Base-by-base conservation (phyloP, 176 grass and related monocot genomes). In the Oropetium thomaeum region DNA sequence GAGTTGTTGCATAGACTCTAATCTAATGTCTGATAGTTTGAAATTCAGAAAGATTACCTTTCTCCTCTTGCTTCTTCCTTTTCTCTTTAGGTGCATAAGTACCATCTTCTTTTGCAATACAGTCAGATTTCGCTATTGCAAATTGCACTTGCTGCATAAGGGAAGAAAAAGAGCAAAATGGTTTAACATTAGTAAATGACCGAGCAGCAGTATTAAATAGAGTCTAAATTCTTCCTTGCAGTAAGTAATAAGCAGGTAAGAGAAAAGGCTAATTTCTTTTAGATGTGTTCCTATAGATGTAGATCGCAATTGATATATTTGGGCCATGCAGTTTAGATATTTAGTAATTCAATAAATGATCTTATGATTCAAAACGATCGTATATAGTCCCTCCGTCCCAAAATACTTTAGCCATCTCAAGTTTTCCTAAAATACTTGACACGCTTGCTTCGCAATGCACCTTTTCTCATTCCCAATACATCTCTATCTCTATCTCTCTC, bases 1-100 rank as follows among this genome's bases (percentile, higher is more conserved):
- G 17, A 48, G 1, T 20, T 40, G 48, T 26, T 19, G 48, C 28
- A 31, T 29, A 70, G 16, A 63, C 33, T 54, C 47, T 9, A 48
- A 62, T 32, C 12, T 20, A 48, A 48, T 37, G 60, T 34, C 38
- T 17, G 19, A 47, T 42, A 43, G 11, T 63, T 63, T 12, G 70
- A 77, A 57, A 55, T 79, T 25, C 2, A 74, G 58, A n/a, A 19
- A 61, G 33, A 55, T 75, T 81, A 94, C 96, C 91, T 92, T 99
- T 95, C 65, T 99, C 89, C 74, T 99, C 96, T 84, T 95, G 89
- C 65, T 92, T 99, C 84, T 90, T 99, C 73, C 83, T 99, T 86
- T 95, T 99, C 65, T 99, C 96, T 81, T 82, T 84, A 53, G 89
- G 92, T 64, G 87, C 86, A 68, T 73, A 95, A 72, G 96, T 86